Evolutionary conservation across 2,329 filamentous ascomycete species (phyloP).

Genomic region (Penicillium digitatum): DNA sequence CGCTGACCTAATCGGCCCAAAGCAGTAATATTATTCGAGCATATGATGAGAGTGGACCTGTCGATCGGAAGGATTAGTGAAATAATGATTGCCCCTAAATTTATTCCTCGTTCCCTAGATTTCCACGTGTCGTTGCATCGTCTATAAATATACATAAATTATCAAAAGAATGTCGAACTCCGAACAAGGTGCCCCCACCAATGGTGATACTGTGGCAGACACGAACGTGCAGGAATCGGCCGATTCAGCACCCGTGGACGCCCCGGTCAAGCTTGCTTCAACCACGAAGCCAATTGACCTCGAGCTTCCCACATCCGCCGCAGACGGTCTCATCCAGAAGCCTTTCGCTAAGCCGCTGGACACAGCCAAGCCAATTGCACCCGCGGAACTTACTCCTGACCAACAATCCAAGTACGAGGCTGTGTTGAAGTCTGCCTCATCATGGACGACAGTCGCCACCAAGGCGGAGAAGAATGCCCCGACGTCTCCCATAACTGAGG

Average conservation of each 20-base stretch:
- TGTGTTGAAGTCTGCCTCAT: slow-evolving; percentile 65
- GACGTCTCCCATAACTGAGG: slow-evolving; percentile 65
- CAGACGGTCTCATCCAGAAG: slow-evolving; percentile 47
- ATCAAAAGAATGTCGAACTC: slow-evolving; percentile 1
- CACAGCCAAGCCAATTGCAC: slow-evolving; percentile 54
- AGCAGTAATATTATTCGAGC: slow-evolving; percentile 16
- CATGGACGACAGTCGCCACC: slow-evolving; percentile 67
- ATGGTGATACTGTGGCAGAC: slow-evolving; percentile 10
- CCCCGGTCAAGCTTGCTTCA: slow-evolving; percentile 8
- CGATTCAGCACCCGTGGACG: slow-evolving; percentile 1
- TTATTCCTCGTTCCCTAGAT: background rate
- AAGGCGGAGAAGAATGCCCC: slow-evolving; percentile 57
- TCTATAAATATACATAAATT: background rate
- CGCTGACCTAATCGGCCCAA: slow-evolving; percentile 21
- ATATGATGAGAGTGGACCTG: slow-evolving; percentile 15
- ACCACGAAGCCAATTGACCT: slow-evolving; percentile 18
- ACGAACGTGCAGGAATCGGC: background rate
- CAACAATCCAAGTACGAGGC: slow-evolving; percentile 77
- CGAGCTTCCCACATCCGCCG: slow-evolving; percentile 37
- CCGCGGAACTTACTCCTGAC: slow-evolving; percentile 64
- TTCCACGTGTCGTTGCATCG: background rate
- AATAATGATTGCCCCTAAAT: background rate
- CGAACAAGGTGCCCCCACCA: slow-evolving; percentile 10
- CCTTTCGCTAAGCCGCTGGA: slow-evolving; percentile 59
- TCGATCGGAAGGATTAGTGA: slow-evolving; percentile 5